These are phyloP conservation scores for Tylopilus rubrobrunneus DNA, from an alignment of 768 basidiomycete species.

Conservation along the genomic window DNA sequence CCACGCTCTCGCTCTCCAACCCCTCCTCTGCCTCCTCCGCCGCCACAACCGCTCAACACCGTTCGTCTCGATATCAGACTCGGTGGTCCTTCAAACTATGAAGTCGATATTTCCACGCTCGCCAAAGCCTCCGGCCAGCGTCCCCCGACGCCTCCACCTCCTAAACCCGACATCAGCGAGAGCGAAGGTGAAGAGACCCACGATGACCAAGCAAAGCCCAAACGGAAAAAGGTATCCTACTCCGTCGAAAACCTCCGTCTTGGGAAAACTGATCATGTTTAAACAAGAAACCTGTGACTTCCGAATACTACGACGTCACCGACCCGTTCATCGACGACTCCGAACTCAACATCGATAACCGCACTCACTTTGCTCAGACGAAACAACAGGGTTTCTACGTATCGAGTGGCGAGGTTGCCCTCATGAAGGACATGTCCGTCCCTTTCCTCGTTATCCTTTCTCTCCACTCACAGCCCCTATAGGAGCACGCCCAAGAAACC, in stretches of 20 bases:
- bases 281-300: constrained; percentile 48
- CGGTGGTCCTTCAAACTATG: constrained; percentile 72
- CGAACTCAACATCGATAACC: constrained; percentile 85
- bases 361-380: constrained; percentile 87
- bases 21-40: constrained; percentile 38
- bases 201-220: constrained; percentile 31
- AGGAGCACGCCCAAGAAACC: constrained; percentile 65
- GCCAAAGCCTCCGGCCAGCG: constrained; percentile 67
- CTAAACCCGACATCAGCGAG: constrained; percentile 51
- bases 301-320: constrained; percentile 84
- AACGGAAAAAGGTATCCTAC: constrained; percentile 36
- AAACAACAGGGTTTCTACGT: constrained; percentile 94
- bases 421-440: constrained; percentile 69
- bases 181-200: constrained; percentile 48
- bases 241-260: constrained; percentile 5
- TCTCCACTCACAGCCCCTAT: constrained; percentile 19
- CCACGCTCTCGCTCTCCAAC: constrained; percentile 56
- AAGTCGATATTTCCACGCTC: constrained; percentile 57
- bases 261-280: constrained; percentile 5
- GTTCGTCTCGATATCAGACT: constrained; percentile 66
- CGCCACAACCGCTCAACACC: constrained; percentile 54
- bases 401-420: constrained; percentile 79
- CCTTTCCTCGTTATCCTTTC: background rate
- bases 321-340: constrained; percentile 99
- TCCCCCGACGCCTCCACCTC: constrained; percentile 49